Conservation (phyloP, 768 basidiomycete genomes). For the Auriculariales sp. region DNA sequence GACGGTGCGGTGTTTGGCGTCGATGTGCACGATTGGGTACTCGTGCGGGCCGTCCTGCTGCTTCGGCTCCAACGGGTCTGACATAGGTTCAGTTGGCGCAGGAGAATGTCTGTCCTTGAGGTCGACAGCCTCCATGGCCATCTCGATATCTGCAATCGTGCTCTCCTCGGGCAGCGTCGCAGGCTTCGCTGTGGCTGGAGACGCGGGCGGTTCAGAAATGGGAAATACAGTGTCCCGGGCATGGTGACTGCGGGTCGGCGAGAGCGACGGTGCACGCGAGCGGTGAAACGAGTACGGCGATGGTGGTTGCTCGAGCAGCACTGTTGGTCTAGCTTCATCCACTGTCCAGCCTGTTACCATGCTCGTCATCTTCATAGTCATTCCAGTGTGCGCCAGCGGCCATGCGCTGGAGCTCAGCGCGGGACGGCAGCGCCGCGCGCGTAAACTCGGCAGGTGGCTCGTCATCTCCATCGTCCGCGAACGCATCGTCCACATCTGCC, state of each 20-base stretch:
- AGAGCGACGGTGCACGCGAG: constrained; percentile 13
- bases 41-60: constrained; percentile 6
- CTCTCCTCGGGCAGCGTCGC: too few relatives aligned
- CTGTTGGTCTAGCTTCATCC: constrained; percentile 38
- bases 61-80: background rate
- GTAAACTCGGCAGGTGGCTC: background rate
- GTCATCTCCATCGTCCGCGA: background rate
- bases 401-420: background rate
- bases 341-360: constrained; percentile 17
- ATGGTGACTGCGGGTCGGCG: constrained; percentile 8
- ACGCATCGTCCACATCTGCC: background rate
- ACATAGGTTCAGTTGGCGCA: background rate
- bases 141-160: background rate
- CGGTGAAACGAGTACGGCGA: constrained; percentile 9
- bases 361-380: constrained; percentile 15
- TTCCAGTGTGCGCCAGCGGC: constrained; percentile 14
- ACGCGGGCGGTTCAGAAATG: background rate
- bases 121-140: background rate
- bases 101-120: too few relatives aligned
- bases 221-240: background rate
- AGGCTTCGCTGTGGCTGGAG: too few relatives aligned
- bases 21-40: constrained; percentile 30
- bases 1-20: constrained; percentile 12
- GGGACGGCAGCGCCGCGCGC: background rate
- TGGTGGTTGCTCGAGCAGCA: constrained; percentile 33